These are phyloP conservation scores for Blastomyces percursus DNA, from an alignment of 2,329 filamentous ascomycete species.

Conservation along the genomic window DNA sequence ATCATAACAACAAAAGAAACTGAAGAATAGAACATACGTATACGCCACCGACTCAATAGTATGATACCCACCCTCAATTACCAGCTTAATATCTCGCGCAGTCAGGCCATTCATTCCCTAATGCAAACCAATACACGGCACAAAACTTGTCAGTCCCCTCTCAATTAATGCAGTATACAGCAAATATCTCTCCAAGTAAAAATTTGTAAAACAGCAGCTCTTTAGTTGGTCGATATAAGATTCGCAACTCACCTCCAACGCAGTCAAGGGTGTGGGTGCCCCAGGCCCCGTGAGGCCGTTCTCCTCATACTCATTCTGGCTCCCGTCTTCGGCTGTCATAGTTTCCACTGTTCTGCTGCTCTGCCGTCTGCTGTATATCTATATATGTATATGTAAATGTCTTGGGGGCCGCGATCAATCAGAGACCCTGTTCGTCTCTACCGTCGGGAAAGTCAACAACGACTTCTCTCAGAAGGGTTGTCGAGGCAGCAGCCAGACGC, in stretches of 20 bases:
- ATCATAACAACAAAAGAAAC: background rate
- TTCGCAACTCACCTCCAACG: constrained; percentile 58
- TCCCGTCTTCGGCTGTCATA: constrained; percentile 46
- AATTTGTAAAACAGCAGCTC: background rate
- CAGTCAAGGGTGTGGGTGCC: constrained; percentile 78
- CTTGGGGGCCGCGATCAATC: background rate
- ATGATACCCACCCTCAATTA: constrained; percentile 85
- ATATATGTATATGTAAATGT: background rate
- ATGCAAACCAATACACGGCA: constrained; percentile 7
- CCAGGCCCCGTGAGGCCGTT: constrained; percentile 67
- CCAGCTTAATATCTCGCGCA: constrained; percentile 87
- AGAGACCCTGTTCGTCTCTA: background rate
- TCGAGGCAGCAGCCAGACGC: background rate
- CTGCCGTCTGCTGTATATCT: background rate
- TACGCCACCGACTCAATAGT: constrained; percentile 96
- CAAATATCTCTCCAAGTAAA: background rate
- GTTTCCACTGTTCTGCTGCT: background rate
- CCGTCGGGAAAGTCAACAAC: background rate
- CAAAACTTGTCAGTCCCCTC: background rate
- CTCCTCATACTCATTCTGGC: constrained; percentile 66
- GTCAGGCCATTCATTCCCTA: constrained; percentile 81
- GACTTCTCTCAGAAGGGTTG: background rate
- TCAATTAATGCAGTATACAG: background rate
- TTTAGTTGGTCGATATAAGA: background rate
- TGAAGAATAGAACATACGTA: constrained; percentile 47